Evolutionary conservation across 768 basidiomycete genomes (phyloP).

Genomic region (Termitomyces sp.): DNA sequence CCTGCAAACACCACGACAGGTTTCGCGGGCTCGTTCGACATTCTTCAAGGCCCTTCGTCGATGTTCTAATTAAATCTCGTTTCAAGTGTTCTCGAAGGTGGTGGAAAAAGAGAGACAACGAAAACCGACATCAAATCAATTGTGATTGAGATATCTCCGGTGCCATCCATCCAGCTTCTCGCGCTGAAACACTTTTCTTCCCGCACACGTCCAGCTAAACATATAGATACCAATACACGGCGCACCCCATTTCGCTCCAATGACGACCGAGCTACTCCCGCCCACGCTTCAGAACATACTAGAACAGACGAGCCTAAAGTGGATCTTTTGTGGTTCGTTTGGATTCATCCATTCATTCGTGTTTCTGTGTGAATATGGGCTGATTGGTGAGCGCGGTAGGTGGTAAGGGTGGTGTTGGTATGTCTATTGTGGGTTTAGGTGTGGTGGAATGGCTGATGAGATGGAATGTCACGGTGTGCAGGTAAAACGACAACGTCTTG

Average conservation of each 20-base stretch:
- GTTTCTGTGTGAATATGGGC: constrained; percentile 11
- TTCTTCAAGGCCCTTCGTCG: constrained; percentile 13
- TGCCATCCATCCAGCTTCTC: too few relatives aligned
- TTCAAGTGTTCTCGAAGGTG: constrained; percentile 6
- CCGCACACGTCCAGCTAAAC: background rate
- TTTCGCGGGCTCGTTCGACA: constrained; percentile 29
- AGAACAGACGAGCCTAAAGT: constrained; percentile 91
- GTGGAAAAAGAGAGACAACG: constrained; percentile 9
- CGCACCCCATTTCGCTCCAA: too few relatives aligned
- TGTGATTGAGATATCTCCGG: background rate
- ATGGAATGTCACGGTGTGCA: constrained; percentile 29
- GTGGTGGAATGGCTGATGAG: constrained; percentile 7
- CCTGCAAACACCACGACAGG: constrained; percentile 36
- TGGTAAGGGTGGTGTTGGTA: constrained; percentile 98
- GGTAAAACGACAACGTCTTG: constrained; percentile 99
- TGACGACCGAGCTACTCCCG: constrained; percentile 66
- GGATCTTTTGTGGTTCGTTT: constrained; percentile 95
- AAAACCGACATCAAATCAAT: constrained; percentile 7
- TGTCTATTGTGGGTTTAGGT: constrained; percentile 27
- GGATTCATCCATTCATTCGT: constrained; percentile 1
- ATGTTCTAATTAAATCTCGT: constrained; percentile 9
- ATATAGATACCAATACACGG: background rate
- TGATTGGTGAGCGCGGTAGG: constrained; percentile 44
- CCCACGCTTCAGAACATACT: constrained; percentile 93
- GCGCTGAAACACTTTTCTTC: background rate